Base-by-base conservation (phyloP, 1,284 basidiomycete species). In the Tranzscheliella williamsii region DNA sequence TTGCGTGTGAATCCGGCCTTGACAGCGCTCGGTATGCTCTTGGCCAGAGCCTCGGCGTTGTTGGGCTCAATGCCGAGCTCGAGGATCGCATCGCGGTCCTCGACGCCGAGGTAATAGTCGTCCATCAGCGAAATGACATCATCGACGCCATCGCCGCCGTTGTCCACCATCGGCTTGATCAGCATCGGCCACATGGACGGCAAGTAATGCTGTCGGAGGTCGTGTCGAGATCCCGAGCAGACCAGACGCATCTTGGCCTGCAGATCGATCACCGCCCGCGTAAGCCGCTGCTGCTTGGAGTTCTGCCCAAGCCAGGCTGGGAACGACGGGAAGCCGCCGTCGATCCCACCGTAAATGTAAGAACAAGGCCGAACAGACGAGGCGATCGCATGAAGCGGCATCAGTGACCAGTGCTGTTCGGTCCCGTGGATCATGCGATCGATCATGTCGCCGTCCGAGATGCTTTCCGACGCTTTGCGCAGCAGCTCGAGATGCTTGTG, bases 371-470 rank as follows among this genome's bases (percentile, higher is more conserved):
- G 84, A 21, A 98, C 86, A 1, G 89, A 87, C 0, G 93, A 97
- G 40, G 87, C 86, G 8, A 96, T 85, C 0, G 91, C 91, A 74
- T 98, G 95, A 0, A 91, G 78, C 0, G 94, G 95, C 85, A 98
- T 91, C 42, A 98, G 80, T 4, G 86, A 84, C 94, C 94, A 98
- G 70, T 97, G 92, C 76, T 96, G 93, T 78, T 97, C 90, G 2
- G 51, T 44, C 13, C 67, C n/a, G 74, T 95, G 94, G 70, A 98
- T 96, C 78, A 96, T 84, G 5, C 86, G 81, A 76, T 97, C 94
- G 1, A 98, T 86, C n/a, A 97, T 80, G 79, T 98, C 94, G 1
- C 89, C 90, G 70, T 98, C 93, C 0, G 93, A 95, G 68, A 98
- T 88, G 11, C 90, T 89, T 16, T 89, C 86, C 0, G 92, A 86